Base-by-base conservation (phyloP, 2,329 filamentous ascomycete genomes). In the Penicillium sp. region DNA sequence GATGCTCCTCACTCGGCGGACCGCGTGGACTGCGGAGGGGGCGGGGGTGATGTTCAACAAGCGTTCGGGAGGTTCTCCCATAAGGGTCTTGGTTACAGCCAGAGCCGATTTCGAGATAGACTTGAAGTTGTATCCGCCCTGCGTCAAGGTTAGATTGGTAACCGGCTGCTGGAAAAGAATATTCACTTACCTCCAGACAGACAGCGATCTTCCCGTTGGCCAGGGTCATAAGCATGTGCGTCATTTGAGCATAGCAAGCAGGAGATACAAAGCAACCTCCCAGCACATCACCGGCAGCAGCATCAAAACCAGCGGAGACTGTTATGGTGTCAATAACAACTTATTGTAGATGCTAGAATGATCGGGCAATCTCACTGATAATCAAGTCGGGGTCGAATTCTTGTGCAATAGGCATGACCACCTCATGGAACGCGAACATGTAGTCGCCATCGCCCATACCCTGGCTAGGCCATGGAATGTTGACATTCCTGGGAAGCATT, bases 361-460 rank as follows among this genome's bases (percentile, higher is more conserved):
- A 27, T 35, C 28, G 31, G n/a, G n/a, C 4, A 53, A n/a, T 11
- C 72, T 58, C 64, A 77, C 75, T 69, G 57, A 99, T 93, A 25
- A 97, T 91, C 14, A 99, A 75, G 65, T 99, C 93, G 0, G 93
- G 93, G 61, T 93, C 79, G 66, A 97, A 99, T 63, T 99, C 92
- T 37, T 85, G 83, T 1, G 90, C 91, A 50, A 97, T 93, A 0
- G 93, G 93, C 89, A 99, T 96, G 37, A 99, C 85, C 30, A 97
- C 86, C 66, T 90, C 86, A 62, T 99, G 91, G 62, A 99, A 99
- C 1, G 93, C 93, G 41, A 89, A 92, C 73, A 99, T 83, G 69
- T 99, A 99, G 68, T 99, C 93, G 4, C 89, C 91, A 68, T 99
- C 93, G 1, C 90, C 90, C 89, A 99, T 96, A 0, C 82, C 82